Evolutionary conservation across 2,329 filamentous ascomycete genomes (phyloP).

Genomic region (Aspergillus uvarum): DNA sequence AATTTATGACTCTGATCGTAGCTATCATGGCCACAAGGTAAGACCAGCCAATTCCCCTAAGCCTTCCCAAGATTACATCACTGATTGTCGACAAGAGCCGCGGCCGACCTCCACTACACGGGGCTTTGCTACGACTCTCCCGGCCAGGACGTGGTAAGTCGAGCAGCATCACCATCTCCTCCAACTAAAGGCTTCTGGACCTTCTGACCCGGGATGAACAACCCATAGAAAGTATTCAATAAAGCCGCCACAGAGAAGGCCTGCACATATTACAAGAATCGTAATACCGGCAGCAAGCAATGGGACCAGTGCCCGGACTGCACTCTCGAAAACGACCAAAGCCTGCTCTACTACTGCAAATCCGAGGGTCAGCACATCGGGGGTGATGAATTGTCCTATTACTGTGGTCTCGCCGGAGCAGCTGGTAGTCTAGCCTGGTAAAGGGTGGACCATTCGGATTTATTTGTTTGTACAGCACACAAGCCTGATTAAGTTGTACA

Average conservation of each 20-base stretch:
- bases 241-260: constrained; percentile 19
- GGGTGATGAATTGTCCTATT: constrained; percentile 23
- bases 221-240: constrained; percentile 16
- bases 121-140: constrained; percentile 17
- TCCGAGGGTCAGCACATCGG: constrained; percentile 22
- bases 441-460: background rate
- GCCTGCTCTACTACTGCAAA: constrained; percentile 22
- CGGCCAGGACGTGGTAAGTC: constrained; percentile 15
- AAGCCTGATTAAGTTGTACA: too few species aligned
- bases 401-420: constrained; percentile 20
- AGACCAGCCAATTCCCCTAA: background rate
- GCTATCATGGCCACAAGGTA: constrained; percentile 12
- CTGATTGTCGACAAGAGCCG: constrained; percentile 8
- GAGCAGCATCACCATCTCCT: background rate
- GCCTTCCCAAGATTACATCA: background rate
- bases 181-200: too few species aligned
- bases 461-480: too few species aligned
- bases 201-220: background rate
- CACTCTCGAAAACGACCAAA: constrained; percentile 14
- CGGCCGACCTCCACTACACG: constrained; percentile 17
- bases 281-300: constrained; percentile 22
- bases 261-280: constrained; percentile 21
- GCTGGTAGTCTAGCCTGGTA: constrained; percentile 20
- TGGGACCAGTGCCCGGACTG: constrained; percentile 25
- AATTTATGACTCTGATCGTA: constrained; percentile 5